These are phyloP conservation scores for Phalaenopsis hybrid DNA, from an alignment of 116 monocot genomes.

Conservation along the genomic window DNA sequence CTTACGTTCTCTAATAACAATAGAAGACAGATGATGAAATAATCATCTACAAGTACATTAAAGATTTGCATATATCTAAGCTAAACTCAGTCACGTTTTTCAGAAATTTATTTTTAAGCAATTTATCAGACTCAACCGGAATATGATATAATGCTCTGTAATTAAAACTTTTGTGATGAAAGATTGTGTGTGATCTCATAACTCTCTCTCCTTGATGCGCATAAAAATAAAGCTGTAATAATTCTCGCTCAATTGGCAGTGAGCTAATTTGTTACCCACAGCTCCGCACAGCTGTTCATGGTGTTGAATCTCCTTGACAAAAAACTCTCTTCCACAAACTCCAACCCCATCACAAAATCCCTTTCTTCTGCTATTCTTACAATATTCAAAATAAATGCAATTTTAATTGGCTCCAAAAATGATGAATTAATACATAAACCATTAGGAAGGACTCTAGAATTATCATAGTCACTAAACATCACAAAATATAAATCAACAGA, in stretches of 20 bases:
- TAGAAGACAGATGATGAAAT: conserved; percentile 1
- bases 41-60: not conserved
- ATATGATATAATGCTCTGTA: not conserved
- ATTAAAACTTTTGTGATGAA: not conserved
- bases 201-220: not conserved
- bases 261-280: not conserved
- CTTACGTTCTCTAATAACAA: conserved; percentile 40
- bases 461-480: too few relatives aligned
- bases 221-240: not conserved
- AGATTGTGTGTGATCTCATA: not conserved
- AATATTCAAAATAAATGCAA: too few relatives aligned
- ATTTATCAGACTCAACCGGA: not conserved
- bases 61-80: not conserved
- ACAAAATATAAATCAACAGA: too few relatives aligned
- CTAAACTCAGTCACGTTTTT: not conserved
- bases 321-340: too few relatives aligned
- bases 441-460: too few relatives aligned
- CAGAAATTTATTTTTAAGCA: not conserved
- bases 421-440: too few relatives aligned
- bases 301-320: not conserved
- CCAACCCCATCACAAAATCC: too few relatives aligned
- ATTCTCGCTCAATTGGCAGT: not conserved
- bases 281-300: not conserved
- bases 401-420: too few relatives aligned
- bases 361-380: too few relatives aligned